phyloP scores from a whole-genome alignment of 768 basidiomycete species.

The Hypholoma fasciculare region DNA sequence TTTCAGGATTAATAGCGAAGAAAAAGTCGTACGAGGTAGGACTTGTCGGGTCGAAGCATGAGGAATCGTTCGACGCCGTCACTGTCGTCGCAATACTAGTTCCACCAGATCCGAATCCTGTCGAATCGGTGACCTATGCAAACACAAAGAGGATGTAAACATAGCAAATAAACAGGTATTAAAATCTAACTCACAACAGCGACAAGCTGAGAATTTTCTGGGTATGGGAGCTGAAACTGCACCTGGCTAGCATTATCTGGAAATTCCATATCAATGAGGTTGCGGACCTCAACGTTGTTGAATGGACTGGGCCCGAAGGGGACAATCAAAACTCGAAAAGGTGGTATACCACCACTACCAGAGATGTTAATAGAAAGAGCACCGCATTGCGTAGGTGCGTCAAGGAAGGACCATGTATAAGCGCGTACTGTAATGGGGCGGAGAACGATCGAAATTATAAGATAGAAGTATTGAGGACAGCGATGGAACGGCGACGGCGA shows the following conservation, averaged over 20 bases:
- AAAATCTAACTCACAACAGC: slow-evolving; percentile 51
- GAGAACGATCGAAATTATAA: slow-evolving; percentile 24
- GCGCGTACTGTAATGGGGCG: slow-evolving; percentile 21
- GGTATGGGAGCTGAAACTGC: slow-evolving; percentile 62
- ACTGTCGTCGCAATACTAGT: slow-evolving; percentile 70
- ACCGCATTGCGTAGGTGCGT: slow-evolving; percentile 62
- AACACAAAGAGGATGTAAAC: neutral
- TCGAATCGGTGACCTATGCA: slow-evolving; percentile 34
- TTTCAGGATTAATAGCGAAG: slow-evolving; percentile 61
- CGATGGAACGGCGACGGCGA: neutral
- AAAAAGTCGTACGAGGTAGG: slow-evolving; percentile 42
- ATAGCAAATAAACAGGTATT: neutral
- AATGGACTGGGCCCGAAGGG: slow-evolving; percentile 68
- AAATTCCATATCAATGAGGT: slow-evolving; percentile 57
- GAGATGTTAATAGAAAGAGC: slow-evolving; percentile 58
- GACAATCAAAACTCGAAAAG: slow-evolving; percentile 66
- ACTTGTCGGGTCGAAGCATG: slow-evolving; percentile 57
- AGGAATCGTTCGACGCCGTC: slow-evolving; percentile 44
- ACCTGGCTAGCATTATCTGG: slow-evolving; percentile 36
- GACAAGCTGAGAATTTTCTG: slow-evolving; percentile 70
- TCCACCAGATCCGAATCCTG: slow-evolving; percentile 67
- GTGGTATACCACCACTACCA: slow-evolving; percentile 61
- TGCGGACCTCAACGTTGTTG: slow-evolving; percentile 63
- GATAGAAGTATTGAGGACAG: neutral
- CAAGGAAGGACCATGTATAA: slow-evolving; percentile 46